A percentile compares a stretch with the other conserved stretches of the same genome.
These are phyloP conservation scores for Papilionanthe hybrid DNA, from an alignment of 116 monocot genomes.

Conservation along the genomic window DNA sequence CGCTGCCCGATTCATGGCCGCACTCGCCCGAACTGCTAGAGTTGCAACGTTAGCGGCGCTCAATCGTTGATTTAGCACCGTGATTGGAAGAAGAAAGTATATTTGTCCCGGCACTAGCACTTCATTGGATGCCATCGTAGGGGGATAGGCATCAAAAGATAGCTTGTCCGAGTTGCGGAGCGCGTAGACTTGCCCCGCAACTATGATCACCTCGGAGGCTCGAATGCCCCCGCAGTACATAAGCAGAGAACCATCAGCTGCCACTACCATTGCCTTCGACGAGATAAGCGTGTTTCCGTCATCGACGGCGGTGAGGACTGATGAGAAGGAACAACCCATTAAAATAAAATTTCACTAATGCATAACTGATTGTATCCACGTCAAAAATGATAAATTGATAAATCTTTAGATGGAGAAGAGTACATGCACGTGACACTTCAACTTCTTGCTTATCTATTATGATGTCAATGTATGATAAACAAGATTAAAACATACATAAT, in stretches of 20 bases:
- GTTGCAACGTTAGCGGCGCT: neutral
- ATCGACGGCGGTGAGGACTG: neutral
- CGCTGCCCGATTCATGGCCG: neutral
- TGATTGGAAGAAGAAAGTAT: conserved; percentile 1
- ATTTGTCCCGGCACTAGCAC: neutral
- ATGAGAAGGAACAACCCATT: conserved; percentile 7
- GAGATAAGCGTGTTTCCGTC: neutral
- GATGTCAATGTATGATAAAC: too few relatives aligned
- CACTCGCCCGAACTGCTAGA: neutral
- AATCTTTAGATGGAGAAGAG: too few relatives aligned
- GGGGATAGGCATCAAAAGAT: neutral
- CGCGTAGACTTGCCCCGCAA: neutral
- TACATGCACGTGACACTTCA: too few relatives aligned
- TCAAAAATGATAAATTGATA: too few relatives aligned
- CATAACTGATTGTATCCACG: too few relatives aligned
- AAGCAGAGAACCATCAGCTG: neutral
- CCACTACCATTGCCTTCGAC: neutral
- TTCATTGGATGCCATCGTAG: neutral
- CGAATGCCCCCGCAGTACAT: neutral
- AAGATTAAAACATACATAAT: too few relatives aligned
- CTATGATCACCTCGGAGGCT: neutral
- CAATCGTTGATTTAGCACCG: neutral
- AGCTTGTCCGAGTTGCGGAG: conserved; percentile 1
- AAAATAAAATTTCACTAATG: too few relatives aligned
- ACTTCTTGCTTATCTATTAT: too few relatives aligned